Base-by-base conservation (phyloP, 768 basidiomycete species). In the Lactifluus piperatus region DNA sequence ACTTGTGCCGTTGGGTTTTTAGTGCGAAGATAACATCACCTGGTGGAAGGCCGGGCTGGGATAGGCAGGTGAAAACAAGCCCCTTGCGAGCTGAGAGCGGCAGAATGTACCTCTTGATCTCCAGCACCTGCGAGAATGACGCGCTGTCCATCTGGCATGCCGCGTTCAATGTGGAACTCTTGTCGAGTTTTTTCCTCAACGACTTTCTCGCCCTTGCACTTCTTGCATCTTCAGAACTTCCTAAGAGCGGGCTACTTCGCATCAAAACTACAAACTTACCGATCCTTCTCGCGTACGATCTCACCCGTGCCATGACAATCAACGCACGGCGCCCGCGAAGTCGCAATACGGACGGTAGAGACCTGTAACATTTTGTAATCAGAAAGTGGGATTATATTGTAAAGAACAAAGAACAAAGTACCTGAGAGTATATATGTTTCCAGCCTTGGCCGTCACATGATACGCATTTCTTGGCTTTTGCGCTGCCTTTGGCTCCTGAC, bases 61-160 rank as follows among this genome's bases (percentile, higher is more conserved):
- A 47, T 20, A 36, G 43, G 16, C 27, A n/a, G 47, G 16, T 26
- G 27, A 61, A 47, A 27, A 29, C 10, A 20, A 51, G n/a, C 29
- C 24, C 29, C 24, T 10, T n/a, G n/a, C n/a, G 26, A 2, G 20
- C 18, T 41, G 26, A 16, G n/a, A 37, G 53, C n/a, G 30, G n/a
- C 27, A 5, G 54, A 20, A 54, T 66, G 44, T 64, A 93, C 93
- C 75, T 86, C 78, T 72, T 97, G 88, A 67, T 98, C 95, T 13
- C 93, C 94, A 51, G 91, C 92, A 10, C 92, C 94, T n/a, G 84
- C 76, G 48, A 98, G 79, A 3, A 95, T 84, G 51, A 97, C 94
- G 57, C 88, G 76, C 68, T 95, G 84, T 10, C 83, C 81, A 66
- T 94, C 82, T 5, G 82, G 70, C 84, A 93, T 92, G 14, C 95